Evolutionary conservation across 2,329 filamentous ascomycete species (phyloP), one percentile per base, ranked within the genome.

Genomic region (Pyrenophora graminea): DNA sequence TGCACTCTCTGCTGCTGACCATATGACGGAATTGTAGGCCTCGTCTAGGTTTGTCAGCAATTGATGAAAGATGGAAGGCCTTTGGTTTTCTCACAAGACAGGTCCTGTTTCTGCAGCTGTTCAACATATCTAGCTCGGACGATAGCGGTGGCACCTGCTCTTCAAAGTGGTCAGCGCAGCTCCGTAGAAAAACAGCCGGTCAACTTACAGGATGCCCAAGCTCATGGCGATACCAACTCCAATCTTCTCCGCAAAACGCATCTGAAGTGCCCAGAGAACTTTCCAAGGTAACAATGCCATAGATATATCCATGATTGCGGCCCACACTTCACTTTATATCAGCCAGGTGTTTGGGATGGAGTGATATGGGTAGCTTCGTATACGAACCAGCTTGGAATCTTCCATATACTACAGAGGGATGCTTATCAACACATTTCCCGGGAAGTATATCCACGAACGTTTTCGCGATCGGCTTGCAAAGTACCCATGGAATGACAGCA

Each of bases 201-300:
- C 13, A 13, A 48, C 50, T 42, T n/a, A 56, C 54, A 56, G 30
- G 27, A 54, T 32, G 21, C 54, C 54, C 13, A 56, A 47, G 21
- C 46, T 53, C 54, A 56, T 54, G n/a, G 54, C 54, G 34, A 54
- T 30, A 33, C 54, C 44, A 15, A 48, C 51, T 19, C 50, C 50
- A n/a, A 56, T 51, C 46, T 54, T 56, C 31, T 56, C 54, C 37
- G 50, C 17, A 17, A 36, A 25, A 18, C 47, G 46, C 54, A 56
- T 56, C 25, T 56, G 54, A 10, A 56, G 50, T 2, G 39, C 46
- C 37, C 50, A 56, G 2, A 56, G 40, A 23, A 56, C 36, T 19
- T 54, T 47, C 54, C 54, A 56, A n/a, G 54, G 54, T 23, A 56
- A 25, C 7, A 56, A 7, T 23, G 54, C 50, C 43, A 56, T 42